Evolutionary conservation across 192 early-diverging fungal species (phyloP), one percentile per base, ranked within the genome.

Genomic region (Tieghemiomyces parasiticus): DNA sequence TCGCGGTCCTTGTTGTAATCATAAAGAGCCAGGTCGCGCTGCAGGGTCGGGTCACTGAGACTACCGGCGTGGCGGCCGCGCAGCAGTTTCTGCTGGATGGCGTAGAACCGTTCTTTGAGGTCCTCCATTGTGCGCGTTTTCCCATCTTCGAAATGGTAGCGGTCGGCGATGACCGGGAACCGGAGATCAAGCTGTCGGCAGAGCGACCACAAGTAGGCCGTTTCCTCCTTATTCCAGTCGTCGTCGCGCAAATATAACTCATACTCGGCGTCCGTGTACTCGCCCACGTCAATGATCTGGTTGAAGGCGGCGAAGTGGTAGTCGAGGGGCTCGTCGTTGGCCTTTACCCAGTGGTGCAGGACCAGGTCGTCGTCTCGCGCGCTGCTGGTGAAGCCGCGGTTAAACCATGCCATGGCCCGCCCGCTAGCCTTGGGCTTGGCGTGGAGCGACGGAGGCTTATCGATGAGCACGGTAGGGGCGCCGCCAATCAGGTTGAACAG

Each of bases 211-310:
- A 97, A 68, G 33, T 93, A 85, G 68, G 85, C 85, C 0, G 93
- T 97, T 51, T 97, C 93, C 28, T 77, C 83, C 32, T 78, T 77
- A 8, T 83, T 81, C 93, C 93, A 97, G 29, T 78, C 78, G 12
- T 80, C 63, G 46, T 84, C 85, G 70, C 74, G 44, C 9, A 91
- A 74, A 65, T 87, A 78, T 28, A 77, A 67, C n/a, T 76, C 67
- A 63, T 96, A 96, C 59, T 96, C 92, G 32, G 84, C 85, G n/a
- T 87, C 80, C 0, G 84, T 86, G 63, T 90, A 94, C 19, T 79
- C 60, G 12, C 76, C 73, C 0, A 92, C 63, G 24, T 84, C 73
- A 54, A 90, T 74, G 24, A 68, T 66, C 58, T 82, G 82, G 69
- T 92, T 89, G 71, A 82, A 91, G 48, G 79, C 81, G 42, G 85